These are phyloP conservation scores for Orbilia brochopaga DNA, from an alignment of 2,329 filamentous ascomycete species.

Conservation along the genomic window DNA sequence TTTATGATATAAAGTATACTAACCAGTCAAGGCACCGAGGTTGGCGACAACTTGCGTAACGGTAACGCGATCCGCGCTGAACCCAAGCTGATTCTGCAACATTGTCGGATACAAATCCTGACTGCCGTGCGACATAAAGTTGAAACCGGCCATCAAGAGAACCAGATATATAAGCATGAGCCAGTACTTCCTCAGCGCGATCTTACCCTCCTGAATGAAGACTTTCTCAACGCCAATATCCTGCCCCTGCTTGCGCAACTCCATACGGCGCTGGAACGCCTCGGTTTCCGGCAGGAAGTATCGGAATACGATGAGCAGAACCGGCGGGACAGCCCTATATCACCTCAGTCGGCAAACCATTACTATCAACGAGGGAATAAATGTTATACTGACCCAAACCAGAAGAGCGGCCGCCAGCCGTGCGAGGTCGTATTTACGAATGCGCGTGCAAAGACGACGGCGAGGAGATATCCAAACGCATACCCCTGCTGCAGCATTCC, in stretches of 20 bases:
- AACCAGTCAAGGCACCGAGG: slow-evolving; percentile 68
- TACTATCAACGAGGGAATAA: not conserved
- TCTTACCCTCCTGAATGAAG: slow-evolving; percentile 77
- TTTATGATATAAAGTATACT: slow-evolving; percentile 30
- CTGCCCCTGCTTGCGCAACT: slow-evolving; percentile 60
- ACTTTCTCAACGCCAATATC: slow-evolving; percentile 65
- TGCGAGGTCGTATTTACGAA: slow-evolving; percentile 78
- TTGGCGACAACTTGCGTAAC: slow-evolving; percentile 76
- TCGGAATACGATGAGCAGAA: slow-evolving; percentile 80
- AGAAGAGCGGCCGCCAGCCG: slow-evolving; percentile 83
- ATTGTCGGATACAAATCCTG: slow-evolving; percentile 71
- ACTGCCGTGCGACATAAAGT: slow-evolving; percentile 82
- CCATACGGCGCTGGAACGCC: slow-evolving; percentile 71
- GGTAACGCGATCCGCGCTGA: slow-evolving; percentile 66
- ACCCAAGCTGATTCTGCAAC: slow-evolving; percentile 65
- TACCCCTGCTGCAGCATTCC: slow-evolving; percentile 84
- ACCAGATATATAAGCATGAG: slow-evolving; percentile 79
- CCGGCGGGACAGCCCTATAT: slow-evolving; percentile 69
- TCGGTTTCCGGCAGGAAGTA: slow-evolving; percentile 79
- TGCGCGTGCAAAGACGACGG: slow-evolving; percentile 71
- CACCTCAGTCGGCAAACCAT: not conserved
- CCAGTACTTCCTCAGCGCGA: slow-evolving; percentile 81
- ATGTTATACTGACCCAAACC: slow-evolving; percentile 69
- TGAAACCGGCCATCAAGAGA: slow-evolving; percentile 86
- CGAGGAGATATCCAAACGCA: slow-evolving; percentile 78